These are phyloP conservation scores for Alternaria conjuncta DNA, from an alignment of 2,329 filamentous ascomycete genomes.

Conservation along the genomic window DNA sequence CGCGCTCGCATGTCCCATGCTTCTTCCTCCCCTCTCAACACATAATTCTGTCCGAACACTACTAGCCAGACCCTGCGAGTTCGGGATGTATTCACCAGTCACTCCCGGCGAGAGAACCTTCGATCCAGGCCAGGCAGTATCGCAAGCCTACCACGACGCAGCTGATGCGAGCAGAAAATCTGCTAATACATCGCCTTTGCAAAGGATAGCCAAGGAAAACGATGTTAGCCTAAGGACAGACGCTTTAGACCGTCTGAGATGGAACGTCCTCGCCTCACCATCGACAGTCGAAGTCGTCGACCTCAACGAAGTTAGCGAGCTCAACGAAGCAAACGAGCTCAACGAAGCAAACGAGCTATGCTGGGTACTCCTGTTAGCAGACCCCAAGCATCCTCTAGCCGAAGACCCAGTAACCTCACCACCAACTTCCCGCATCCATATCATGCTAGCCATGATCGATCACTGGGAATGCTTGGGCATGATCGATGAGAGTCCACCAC, in stretches of 20 bases:
- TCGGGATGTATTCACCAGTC: neutral
- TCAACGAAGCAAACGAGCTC: neutral
- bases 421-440: neutral
- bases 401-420: neutral
- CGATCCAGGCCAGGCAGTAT: neutral
- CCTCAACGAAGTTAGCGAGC: neutral
- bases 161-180: neutral
- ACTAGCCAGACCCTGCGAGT: neutral
- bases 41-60: neutral
- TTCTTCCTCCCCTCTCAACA: neutral
- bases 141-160: neutral
- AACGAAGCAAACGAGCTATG: neutral
- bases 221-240: neutral
- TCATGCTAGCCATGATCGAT: fast-evolving
- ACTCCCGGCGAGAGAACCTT: neutral
- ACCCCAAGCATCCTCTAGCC: neutral
- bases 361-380: neutral
- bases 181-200: neutral
- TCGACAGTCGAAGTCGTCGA: neutral
- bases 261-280: neutral
- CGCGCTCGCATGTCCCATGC: neutral
- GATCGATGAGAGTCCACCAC: neutral
- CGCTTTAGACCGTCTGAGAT: neutral
- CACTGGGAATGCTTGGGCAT: neutral
- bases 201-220: neutral